phyloP scores from a whole-genome alignment of 768 basidiomycete species.

The Thelephora ganbajun region DNA sequence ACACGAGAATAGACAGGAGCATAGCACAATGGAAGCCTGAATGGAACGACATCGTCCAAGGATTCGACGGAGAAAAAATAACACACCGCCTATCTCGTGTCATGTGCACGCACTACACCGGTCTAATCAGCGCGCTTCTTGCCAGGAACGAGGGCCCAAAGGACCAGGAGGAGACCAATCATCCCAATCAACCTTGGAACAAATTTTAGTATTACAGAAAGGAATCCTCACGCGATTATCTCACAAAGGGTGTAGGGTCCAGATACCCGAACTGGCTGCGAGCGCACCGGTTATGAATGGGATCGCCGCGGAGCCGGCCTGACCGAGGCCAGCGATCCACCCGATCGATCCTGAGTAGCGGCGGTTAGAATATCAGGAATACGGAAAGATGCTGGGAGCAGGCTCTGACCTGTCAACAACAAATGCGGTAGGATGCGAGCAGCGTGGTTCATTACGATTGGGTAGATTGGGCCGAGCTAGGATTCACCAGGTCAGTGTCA shows the following conservation, averaged over 20 bases:
- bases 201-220: background rate
- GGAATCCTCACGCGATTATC: conserved; percentile 9
- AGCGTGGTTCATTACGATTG: conserved; percentile 27
- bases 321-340: conserved; percentile 39
- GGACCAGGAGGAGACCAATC: conserved; percentile 7
- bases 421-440: conserved; percentile 29
- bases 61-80: too few species aligned
- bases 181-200: conserved; percentile 7
- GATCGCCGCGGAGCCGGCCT: conserved; percentile 33
- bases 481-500: too few species aligned
- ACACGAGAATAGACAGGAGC: too few species aligned
- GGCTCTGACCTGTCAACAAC: conserved; percentile 17
- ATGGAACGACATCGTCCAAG: too few species aligned
- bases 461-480: conserved; percentile 32
- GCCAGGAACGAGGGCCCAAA: conserved; percentile 9
- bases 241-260: conserved; percentile 34
- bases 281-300: conserved; percentile 38
- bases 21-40: too few species aligned
- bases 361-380: background rate
- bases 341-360: conserved; percentile 20
- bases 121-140: conserved; percentile 4
- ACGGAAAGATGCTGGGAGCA: background rate
- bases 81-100: too few species aligned
- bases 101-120: too few species aligned
- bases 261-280: conserved; percentile 26